A percentile compares a stretch with the other conserved stretches of the same genome.
Conservation (phyloP, 1,139 yeast species). For the Sugiyamaella grinbergsii region DNA sequence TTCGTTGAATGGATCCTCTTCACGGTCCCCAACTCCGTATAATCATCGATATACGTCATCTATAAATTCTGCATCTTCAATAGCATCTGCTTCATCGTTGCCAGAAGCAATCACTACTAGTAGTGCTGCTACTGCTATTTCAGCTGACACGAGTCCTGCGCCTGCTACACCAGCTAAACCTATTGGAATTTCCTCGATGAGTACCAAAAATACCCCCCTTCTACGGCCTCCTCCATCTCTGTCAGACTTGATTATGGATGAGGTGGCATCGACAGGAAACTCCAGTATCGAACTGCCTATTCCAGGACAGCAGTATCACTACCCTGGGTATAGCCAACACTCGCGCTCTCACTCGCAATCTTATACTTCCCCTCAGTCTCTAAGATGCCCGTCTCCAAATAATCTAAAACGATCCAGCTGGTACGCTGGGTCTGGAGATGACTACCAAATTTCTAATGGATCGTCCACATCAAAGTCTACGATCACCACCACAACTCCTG, state of each 20-base stretch:
- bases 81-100: conserved; percentile 4
- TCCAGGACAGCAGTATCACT: conserved; percentile 9
- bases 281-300: conserved; percentile 7
- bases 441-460: neutral
- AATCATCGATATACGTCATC: conserved; percentile 2
- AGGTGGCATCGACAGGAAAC: conserved; percentile 2
- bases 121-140: neutral
- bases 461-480: conserved; percentile 4
- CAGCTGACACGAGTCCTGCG: no score
- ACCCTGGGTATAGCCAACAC: conserved; percentile 2
- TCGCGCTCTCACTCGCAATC: conserved; percentile 9
- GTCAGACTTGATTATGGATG: conserved; percentile 15
- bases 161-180: neutral
- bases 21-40: neutral
- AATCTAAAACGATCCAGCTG: conserved; percentile 24
- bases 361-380: conserved; percentile 8
- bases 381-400: conserved; percentile 23
- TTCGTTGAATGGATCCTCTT: neutral
- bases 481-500: conserved; percentile 7
- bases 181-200: neutral
- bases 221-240: conserved; percentile 10
- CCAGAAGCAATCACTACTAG: neutral
- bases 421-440: conserved; percentile 20
- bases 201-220: conserved; percentile 1
- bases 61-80: conserved; percentile 1